These are phyloP conservation scores for Trametes polyzona DNA, from an alignment of 1,284 basidiomycete genomes.

Conservation along the genomic window DNA sequence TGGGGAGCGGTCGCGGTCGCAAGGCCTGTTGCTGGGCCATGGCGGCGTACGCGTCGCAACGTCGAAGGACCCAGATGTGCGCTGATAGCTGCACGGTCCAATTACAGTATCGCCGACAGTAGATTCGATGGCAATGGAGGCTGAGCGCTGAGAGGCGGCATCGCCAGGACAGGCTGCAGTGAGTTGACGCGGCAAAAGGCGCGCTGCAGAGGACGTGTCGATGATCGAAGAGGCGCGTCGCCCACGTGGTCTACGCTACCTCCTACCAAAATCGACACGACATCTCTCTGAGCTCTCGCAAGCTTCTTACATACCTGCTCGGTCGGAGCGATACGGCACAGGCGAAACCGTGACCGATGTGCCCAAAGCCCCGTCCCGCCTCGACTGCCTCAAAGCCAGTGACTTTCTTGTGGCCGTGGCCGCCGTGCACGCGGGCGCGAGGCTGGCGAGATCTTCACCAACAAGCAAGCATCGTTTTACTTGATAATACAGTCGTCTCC, in stretches of 20 bases:
- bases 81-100: neutral
- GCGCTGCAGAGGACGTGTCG: conserved; percentile 2
- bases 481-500: too few relatives aligned
- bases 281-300: neutral
- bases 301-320: too few relatives aligned
- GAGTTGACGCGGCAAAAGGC: neutral
- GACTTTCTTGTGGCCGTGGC: too few relatives aligned
- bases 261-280: neutral
- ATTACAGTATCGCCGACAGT: neutral
- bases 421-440: too few relatives aligned
- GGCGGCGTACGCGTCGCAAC: neutral
- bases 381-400: too few relatives aligned
- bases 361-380: too few relatives aligned
- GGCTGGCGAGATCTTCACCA: too few relatives aligned
- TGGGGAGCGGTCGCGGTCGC: conserved; percentile 57
- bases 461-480: too few relatives aligned
- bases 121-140: too few relatives aligned
- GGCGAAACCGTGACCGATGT: too few relatives aligned
- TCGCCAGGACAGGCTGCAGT: neutral
- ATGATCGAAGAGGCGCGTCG: neutral
- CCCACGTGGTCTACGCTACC: neutral
- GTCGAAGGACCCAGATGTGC: too few relatives aligned
- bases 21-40: conserved; percentile 28
- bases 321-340: too few relatives aligned
- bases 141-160: neutral